phyloP scores from a whole-genome alignment of 352 stramenopile species.

The Phytophthora quininea region DNA sequence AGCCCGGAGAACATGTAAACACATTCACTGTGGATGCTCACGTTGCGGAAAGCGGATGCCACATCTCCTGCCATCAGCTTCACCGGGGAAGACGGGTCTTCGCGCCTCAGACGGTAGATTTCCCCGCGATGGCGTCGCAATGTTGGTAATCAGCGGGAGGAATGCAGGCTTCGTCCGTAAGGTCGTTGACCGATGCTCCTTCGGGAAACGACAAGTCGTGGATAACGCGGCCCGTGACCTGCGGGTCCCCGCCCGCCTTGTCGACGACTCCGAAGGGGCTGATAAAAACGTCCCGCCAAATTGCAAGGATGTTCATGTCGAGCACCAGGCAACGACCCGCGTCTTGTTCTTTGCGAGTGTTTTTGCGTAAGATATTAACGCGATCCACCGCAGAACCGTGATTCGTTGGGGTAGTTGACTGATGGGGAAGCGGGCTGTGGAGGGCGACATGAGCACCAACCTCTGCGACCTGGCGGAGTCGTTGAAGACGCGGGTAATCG shows the following conservation, averaged over 20 bases:
- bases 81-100: neutral
- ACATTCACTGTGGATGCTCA: constrained; percentile 7
- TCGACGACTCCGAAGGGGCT: constrained; percentile 18
- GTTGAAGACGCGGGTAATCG: neutral
- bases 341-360: too few species aligned
- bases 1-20: constrained; percentile 8
- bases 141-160: constrained; percentile 6
- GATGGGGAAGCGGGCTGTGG: neutral
- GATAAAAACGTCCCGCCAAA: constrained; percentile 1
- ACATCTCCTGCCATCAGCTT: constrained; percentile 14
- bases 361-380: too few species aligned
- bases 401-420: neutral
- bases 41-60: constrained; percentile 11
- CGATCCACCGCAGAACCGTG: too few species aligned
- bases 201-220: constrained; percentile 19
- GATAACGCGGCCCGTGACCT: constrained; percentile 1
- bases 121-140: constrained; percentile 1
- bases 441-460: neutral
- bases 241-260: constrained; percentile 1
- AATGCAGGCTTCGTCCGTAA: neutral
- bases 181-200: constrained; percentile 7
- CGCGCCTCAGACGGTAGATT: neutral
- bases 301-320: neutral
- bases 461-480: neutral
- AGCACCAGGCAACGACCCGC: neutral